Conservation (phyloP, 2,329 filamentous ascomycete species). For the Fusarium brevicatenulatum region DNA sequence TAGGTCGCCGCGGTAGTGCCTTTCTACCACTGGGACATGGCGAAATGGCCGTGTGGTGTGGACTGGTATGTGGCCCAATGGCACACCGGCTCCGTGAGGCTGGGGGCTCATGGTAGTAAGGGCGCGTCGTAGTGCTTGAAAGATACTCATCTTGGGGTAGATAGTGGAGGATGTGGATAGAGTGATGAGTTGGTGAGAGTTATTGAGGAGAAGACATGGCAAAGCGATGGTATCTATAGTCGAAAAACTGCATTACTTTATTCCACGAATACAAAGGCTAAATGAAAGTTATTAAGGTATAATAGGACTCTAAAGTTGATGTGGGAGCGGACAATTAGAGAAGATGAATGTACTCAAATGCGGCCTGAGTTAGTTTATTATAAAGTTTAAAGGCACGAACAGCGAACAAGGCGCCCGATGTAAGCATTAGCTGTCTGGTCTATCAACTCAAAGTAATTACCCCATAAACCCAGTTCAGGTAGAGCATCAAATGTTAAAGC, state of each 20-base stretch:
- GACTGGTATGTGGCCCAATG: background rate
- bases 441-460: too few relatives aligned
- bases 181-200: too few relatives aligned
- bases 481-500: too few relatives aligned
- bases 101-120: background rate
- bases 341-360: too few relatives aligned
- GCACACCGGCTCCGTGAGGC: rapidly evolving
- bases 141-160: background rate
- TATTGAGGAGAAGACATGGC: rapidly evolving
- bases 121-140: background rate
- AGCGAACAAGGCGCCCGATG: too few relatives aligned
- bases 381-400: too few relatives aligned
- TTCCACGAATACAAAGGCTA: background rate
- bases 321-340: too few relatives aligned
- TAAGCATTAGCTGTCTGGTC: too few relatives aligned
- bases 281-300: rapidly evolving
- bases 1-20: too few relatives aligned
- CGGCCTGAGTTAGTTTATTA: too few relatives aligned
- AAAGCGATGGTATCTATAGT: background rate
- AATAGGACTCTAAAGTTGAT: background rate
- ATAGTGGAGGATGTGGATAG: rapidly evolving
- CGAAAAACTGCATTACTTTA: too few relatives aligned
- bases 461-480: too few relatives aligned
- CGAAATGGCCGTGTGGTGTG: background rate
- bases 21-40: background rate